Evolutionary conservation across 768 basidiomycete species (phyloP), one percentile per base, ranked within the genome.

Genomic region (Vishniacozyma victoriae): DNA sequence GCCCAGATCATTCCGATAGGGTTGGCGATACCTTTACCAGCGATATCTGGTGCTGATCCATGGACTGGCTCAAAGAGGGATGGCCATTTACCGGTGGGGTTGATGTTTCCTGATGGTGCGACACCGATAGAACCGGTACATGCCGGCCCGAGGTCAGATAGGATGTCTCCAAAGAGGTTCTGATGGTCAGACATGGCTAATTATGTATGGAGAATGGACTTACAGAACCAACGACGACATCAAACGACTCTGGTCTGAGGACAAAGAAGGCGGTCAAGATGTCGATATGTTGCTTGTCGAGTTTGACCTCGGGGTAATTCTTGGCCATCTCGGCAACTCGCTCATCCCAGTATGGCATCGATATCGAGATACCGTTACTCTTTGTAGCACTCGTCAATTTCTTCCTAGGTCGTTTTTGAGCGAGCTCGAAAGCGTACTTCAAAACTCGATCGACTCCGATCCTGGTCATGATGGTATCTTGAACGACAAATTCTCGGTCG

Each of bases 71-170:
- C 78, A 53, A 79, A 79, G 45, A 79, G 60, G 41, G 75, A 76
- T 0, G 78, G 78, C 50, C 73, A 70, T 35, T 66, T 61, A 36
- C 74, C 62, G 2, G 70, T 70, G 3, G 72, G 73, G 50, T 79
- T 77, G 16, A 80, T 69, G 26, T 50, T 79, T 18, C 76, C 77
- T 11, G 78, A 78, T 9, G 78, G 78, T 14, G 78, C 79, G 33
- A 79, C 79, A 2, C 78, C 79, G 48, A 80, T 80, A 14, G 78
- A 78, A 4, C 79, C 79, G 1, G 78, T 77, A 27, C 78, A 76
- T 3, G 57, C 78, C 9, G 79, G 77, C 1, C 77, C 79, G 13
- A 80, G 74, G 54, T 80, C 78, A 25, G 78, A 79, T n/a, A 80
- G 70, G 45, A 79, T 80, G 50, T 79, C 78, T 19, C 76, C 78